Conservation (phyloP, 768 basidiomycete genomes). For the Termitomyces heimii region DNA sequence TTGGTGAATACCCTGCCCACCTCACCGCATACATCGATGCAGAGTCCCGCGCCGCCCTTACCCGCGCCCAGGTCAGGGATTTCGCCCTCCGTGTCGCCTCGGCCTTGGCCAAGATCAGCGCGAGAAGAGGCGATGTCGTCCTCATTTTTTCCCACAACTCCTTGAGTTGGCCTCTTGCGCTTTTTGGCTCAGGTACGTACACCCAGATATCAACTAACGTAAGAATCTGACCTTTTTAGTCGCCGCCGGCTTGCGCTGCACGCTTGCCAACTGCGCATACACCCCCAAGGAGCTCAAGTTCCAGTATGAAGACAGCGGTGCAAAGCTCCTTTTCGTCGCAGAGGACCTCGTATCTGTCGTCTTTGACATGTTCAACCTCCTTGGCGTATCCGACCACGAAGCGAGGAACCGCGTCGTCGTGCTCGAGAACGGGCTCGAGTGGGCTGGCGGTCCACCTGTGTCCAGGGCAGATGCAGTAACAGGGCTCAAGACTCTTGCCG, state of each 20-base stretch:
- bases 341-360: constrained; percentile 56
- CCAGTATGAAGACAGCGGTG: constrained; percentile 66
- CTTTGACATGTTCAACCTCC: constrained; percentile 46
- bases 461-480: constrained; percentile 2
- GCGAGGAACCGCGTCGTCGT: constrained; percentile 53
- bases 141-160: constrained; percentile 70
- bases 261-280: constrained; percentile 72
- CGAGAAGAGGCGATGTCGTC: constrained; percentile 48
- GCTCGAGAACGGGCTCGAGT: constrained; percentile 39
- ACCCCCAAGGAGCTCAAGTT: constrained; percentile 61
- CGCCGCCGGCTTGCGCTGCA: constrained; percentile 63
- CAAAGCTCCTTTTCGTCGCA: constrained; percentile 56
- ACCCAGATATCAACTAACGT: not conserved
- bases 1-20: constrained; percentile 38
- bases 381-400: constrained; percentile 41
- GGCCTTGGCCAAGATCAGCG: constrained; percentile 38
- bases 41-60: constrained; percentile 45
- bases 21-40: constrained; percentile 65
- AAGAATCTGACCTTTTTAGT: constrained; percentile 19
- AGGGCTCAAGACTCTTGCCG: constrained; percentile 14
- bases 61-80: constrained; percentile 47
- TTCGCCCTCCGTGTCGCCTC: constrained; percentile 52
- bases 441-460: constrained; percentile 34
- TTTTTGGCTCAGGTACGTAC: constrained; percentile 38
- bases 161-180: constrained; percentile 41